Evolutionary conservation across 1,284 basidiomycete species (phyloP).

Genomic region (Irpex sp.): DNA sequence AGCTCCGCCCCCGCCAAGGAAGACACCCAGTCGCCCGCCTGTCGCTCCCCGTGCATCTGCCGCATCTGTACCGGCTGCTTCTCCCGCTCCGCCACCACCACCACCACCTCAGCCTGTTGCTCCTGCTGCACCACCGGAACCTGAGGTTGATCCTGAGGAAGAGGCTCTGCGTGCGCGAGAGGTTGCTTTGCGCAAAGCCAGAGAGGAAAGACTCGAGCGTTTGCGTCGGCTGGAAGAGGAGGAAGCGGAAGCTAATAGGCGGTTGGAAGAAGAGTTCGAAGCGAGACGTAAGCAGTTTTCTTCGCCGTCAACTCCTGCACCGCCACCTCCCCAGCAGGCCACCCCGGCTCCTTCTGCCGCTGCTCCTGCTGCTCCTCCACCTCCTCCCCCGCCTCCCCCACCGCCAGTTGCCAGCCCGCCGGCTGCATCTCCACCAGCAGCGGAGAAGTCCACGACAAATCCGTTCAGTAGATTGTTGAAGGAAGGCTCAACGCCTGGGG

Average conservation of each 20-base stretch:
- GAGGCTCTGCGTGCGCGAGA: slow-evolving; percentile 17
- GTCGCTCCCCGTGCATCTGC: slow-evolving; percentile 23
- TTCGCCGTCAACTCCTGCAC: slow-evolving; percentile 19
- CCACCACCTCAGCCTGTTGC: slow-evolving; percentile 16
- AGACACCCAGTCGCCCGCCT: slow-evolving; percentile 32
- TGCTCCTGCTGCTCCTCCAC: slow-evolving; percentile 26
- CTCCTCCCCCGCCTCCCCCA: slow-evolving; percentile 28
- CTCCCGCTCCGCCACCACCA: slow-evolving; percentile 25
- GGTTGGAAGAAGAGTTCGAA: slow-evolving; percentile 58
- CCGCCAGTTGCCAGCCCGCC: slow-evolving; percentile 24
- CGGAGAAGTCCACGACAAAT: slow-evolving; percentile 50
- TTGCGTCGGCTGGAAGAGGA: slow-evolving; percentile 44
- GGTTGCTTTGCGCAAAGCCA: slow-evolving; percentile 16
- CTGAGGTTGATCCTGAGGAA: slow-evolving; percentile 16
- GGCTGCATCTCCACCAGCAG: slow-evolving; percentile 25
- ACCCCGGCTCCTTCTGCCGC: slow-evolving; percentile 25
- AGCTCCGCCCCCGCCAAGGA: slow-evolving; percentile 41
- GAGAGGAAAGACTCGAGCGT: slow-evolving; percentile 16
- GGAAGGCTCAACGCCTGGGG: slow-evolving; percentile 33
- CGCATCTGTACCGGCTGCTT: slow-evolving; percentile 21
- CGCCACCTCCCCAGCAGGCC: slow-evolving; percentile 13
- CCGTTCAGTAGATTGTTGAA: slow-evolving; percentile 69
- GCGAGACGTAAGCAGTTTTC: slow-evolving; percentile 35
- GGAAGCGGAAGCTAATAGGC: slow-evolving; percentile 62
- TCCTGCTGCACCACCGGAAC: slow-evolving; percentile 3